Percentiles rank a stretch among this genome's conserved stretches.
Evolutionary conservation across 2,329 filamentous ascomycete genomes (phyloP).

Genomic region (Penicillium sp.): DNA sequence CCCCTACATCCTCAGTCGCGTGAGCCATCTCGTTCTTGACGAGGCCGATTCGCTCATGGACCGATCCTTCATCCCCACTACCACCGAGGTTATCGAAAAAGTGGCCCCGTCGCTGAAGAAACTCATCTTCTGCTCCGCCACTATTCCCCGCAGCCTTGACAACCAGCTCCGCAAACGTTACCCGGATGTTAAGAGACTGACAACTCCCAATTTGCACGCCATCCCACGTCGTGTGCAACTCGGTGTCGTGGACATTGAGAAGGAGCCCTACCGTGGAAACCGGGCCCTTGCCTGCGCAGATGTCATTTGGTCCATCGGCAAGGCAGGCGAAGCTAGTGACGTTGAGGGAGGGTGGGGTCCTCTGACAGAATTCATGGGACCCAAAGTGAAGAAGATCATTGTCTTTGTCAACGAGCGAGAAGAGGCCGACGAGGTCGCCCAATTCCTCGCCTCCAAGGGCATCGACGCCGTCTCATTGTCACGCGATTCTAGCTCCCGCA

Average conservation of each 20-base stretch:
- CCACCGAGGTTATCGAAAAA: constrained; percentile 80
- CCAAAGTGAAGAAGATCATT: constrained; percentile 80
- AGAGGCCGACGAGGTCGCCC: constrained; percentile 77
- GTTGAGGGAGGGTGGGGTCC: constrained; percentile 32
- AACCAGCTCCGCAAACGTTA: constrained; percentile 80
- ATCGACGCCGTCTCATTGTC: constrained; percentile 86
- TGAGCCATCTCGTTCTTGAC: constrained; percentile 86
- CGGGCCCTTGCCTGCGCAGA: constrained; percentile 93
- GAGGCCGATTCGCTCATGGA: constrained; percentile 97
- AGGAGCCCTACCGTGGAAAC: constrained; percentile 92
- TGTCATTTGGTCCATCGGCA: constrained; percentile 90
- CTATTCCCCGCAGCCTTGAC: constrained; percentile 89
- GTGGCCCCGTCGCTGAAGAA: constrained; percentile 80
- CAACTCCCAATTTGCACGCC: constrained; percentile 93
- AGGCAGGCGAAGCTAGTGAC: constrained; percentile 65
- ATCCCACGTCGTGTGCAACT: constrained; percentile 94
- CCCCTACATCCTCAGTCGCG: constrained; percentile 89
- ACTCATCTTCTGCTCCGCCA: constrained; percentile 91
- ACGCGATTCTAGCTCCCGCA: constrained; percentile 78
- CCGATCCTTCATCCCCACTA: constrained; percentile 84
- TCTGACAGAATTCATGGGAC: constrained; percentile 40
- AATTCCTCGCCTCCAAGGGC: constrained; percentile 80
- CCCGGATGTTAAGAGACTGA: constrained; percentile 81
- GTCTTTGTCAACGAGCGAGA: constrained; percentile 98
- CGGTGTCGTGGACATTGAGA: constrained; percentile 87